Evolutionary conservation across 257 asterid genomes (phyloP).

Genomic region (Fraxinus excelsior): DNA sequence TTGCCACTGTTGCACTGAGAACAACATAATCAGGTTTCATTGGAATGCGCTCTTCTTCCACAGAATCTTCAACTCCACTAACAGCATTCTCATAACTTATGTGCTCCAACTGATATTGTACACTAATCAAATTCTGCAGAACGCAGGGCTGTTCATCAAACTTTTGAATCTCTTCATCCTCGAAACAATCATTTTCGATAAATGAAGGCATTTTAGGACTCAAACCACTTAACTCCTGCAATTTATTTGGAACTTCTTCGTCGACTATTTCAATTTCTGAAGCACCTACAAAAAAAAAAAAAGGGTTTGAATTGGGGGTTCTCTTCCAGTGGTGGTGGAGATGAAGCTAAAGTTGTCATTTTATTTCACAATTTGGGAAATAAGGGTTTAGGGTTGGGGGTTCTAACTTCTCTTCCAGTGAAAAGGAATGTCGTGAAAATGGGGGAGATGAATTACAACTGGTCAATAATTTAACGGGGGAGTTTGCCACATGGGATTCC

Average conservation of each 20-base stretch:
- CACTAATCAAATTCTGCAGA: conserved; percentile 23
- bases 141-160: conserved; percentile 11
- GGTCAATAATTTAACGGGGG: no score
- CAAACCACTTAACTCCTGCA: conserved; percentile 25
- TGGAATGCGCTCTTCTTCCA: conserved; percentile 42
- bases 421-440: no score
- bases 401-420: no score
- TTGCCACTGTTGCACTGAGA: conserved; percentile 27
- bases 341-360: no score
- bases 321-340: no score
- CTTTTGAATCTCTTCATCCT: conserved; percentile 21
- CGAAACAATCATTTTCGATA: conserved; percentile 15
- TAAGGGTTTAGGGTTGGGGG: no score
- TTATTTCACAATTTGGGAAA: no score
- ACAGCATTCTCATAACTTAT: no score
- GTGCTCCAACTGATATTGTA: no score
- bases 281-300: conserved; percentile 48
- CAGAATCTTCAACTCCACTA: conserved; percentile 30
- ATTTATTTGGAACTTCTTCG: conserved; percentile 24
- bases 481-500: no score
- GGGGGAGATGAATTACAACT: no score
- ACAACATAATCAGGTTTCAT: conserved; percentile 60
- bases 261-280: conserved; percentile 41
- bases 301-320: no score
- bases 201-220: conserved; percentile 26